Base-by-base conservation (phyloP, 805 yeast genomes). In the Cyberlindnera mrakii region DNA sequence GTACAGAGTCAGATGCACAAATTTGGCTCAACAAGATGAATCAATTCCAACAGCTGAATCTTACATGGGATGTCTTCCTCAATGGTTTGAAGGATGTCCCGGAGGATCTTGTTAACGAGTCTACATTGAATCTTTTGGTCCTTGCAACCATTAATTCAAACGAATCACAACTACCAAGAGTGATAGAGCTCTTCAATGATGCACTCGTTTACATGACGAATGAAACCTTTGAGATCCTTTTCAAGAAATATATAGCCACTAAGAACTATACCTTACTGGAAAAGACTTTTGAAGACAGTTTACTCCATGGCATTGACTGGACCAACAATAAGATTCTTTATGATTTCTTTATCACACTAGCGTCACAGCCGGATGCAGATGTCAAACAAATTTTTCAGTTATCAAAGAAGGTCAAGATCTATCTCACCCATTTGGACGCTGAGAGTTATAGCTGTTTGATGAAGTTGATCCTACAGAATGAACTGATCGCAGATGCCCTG, bases 271-370 rank as follows among this genome's bases (percentile, higher is more conserved):
- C 7, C 1, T 27, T 17, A 4, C n/a, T 54, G 37, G 54, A 64
- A 15, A 42, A 53, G 15, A 35, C 65, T 6, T 73, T 71, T 51
- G 51, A 65, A 6, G 52, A 61, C 10, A 58, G 67, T 38, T 50
- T 69, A 6, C 48, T 57, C 5, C 53, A 64, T 23, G 76, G 74
- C 30, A 64, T 69, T 6, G 66, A 67, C 23, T 76, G 81, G 80
- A 64, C 61, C 27, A 25, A 46, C 51, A 33, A 35, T 45, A 11
- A 25, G 37, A 4, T 35, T 6, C 52, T 68, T 18, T 58, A 55
- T 39, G 52, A 57, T 16, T 53, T 68, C 33, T 46, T 66, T 9
- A 51, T 51, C 3, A 53, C 58, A 3, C 37, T 66, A 25, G 55
- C 65, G 17, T 39, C 49, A 5, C 47, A 60, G 1, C 57, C 58